These are phyloP conservation scores for Macrophomina pseudophaseolina DNA, from an alignment of 2,329 filamentous ascomycete species.

Conservation along the genomic window DNA sequence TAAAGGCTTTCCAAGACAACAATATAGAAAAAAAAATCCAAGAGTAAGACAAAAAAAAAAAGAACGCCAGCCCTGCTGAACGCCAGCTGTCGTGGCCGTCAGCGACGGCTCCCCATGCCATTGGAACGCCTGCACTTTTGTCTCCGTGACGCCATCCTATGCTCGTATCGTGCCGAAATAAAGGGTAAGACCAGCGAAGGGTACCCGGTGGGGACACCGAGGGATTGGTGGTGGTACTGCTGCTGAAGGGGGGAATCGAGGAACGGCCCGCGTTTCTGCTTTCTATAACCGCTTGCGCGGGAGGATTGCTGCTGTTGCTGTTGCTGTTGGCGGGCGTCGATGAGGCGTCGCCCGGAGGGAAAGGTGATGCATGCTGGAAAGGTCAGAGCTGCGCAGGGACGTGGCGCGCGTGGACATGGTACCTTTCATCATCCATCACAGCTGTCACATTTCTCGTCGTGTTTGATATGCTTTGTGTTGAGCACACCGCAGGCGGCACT, in stretches of 20 bases:
- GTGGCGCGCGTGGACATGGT: constrained; percentile 31
- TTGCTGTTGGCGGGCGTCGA: neutral
- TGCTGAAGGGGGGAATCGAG: constrained; percentile 31
- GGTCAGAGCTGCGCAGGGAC: neutral
- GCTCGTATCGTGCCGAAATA: constrained; percentile 39
- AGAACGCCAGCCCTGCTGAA: constrained; percentile 44
- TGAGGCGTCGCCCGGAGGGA: constrained; percentile 33
- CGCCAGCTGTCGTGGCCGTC: constrained; percentile 42
- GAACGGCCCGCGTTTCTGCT: constrained; percentile 36
- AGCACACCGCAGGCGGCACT: constrained; percentile 46
- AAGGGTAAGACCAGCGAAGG: constrained; percentile 24
- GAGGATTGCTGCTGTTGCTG: neutral
- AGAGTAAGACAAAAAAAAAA: constrained; percentile 36
- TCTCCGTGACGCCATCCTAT: constrained; percentile 49
- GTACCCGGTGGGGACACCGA: constrained; percentile 1
- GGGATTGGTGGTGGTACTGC: constrained; percentile 9
- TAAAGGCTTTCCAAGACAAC: constrained; percentile 17
- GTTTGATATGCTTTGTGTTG: constrained; percentile 52
- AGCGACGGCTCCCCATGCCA: constrained; percentile 41
- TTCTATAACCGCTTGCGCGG: constrained; percentile 29
- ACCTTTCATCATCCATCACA: constrained; percentile 53
- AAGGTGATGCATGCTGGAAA: constrained; percentile 34
- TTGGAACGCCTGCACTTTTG: constrained; percentile 46
- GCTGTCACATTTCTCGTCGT: constrained; percentile 54
- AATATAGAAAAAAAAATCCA: constrained; percentile 32